Evolutionary conservation across 1,139 yeast genomes (phyloP).

Genomic region (Spencermartinsiella ligniputridi): DNA sequence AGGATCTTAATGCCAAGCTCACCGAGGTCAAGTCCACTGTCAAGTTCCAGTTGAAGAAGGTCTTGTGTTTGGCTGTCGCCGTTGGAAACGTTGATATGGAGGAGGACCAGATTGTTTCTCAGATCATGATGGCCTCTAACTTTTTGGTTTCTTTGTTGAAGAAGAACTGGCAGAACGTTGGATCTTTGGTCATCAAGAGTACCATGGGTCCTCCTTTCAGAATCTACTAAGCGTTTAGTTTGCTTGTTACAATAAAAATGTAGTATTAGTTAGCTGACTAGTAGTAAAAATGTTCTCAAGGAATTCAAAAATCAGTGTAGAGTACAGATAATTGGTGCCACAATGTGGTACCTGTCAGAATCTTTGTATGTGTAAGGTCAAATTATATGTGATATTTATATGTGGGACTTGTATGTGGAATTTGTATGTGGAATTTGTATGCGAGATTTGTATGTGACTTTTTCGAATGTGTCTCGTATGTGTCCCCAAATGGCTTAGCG

Average conservation of each 20-base stretch:
- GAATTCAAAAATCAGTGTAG: too few species aligned
- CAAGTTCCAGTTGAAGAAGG: slow-evolving; percentile 99
- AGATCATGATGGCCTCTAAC: slow-evolving; percentile 98
- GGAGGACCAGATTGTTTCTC: slow-evolving; percentile 93
- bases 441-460: too few species aligned
- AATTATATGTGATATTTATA: too few species aligned
- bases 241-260: background rate
- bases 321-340: too few species aligned
- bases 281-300: too few species aligned
- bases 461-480: too few species aligned
- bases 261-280: too few species aligned
- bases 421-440: too few species aligned
- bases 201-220: slow-evolving; percentile 99
- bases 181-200: slow-evolving; percentile 97
- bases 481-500: too few species aligned
- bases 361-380: too few species aligned
- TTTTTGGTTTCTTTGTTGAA: slow-evolving; percentile 98
- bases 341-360: too few species aligned
- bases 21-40: slow-evolving; percentile 98
- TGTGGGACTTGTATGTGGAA: too few species aligned
- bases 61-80: slow-evolving; percentile 86
- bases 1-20: slow-evolving; percentile 94
- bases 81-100: slow-evolving; percentile 99
- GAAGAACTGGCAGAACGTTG: slow-evolving; percentile 99
- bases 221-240: slow-evolving; percentile 65